phyloP scores from a whole-genome alignment of 1,284 basidiomycete species.

The Cutaneotrichosporon sp. region DNA sequence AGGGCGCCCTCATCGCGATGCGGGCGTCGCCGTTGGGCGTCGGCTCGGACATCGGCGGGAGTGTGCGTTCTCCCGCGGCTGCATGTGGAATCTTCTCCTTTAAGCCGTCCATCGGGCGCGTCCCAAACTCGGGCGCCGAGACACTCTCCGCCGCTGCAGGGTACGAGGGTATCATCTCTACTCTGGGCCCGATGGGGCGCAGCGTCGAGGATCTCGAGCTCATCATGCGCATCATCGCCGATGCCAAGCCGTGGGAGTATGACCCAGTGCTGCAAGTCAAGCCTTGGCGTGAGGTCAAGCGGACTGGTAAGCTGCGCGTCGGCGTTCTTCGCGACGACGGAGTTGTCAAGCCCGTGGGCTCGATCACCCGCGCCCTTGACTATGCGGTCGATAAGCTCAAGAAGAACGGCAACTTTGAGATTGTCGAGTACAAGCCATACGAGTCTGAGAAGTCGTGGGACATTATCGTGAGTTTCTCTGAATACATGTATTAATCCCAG shows the following conservation, averaged over 20 bases:
- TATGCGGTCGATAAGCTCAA: conserved; percentile 33
- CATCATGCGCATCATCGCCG: conserved; percentile 43
- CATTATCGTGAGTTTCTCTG: conserved; percentile 21
- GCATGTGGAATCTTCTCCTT: conserved; percentile 47
- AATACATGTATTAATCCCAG: neutral
- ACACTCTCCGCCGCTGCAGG: conserved; percentile 25
- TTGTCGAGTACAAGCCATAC: conserved; percentile 34
- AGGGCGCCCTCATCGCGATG: conserved; percentile 52
- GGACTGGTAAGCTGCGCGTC: neutral
- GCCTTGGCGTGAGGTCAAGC: conserved; percentile 37
- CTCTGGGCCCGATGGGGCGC: conserved; percentile 45
- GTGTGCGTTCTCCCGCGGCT: conserved; percentile 40
- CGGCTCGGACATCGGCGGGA: conserved; percentile 54
- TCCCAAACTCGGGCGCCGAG: conserved; percentile 44
- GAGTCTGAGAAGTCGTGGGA: conserved; percentile 29
- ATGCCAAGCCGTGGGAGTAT: conserved; percentile 40
- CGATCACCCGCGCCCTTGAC: conserved; percentile 48
- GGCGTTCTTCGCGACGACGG: neutral
- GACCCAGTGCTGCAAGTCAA: conserved; percentile 29
- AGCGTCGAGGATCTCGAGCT: conserved; percentile 43
- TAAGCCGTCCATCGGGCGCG: conserved; percentile 41
- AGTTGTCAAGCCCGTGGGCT: conserved; percentile 44
- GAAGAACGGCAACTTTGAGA: conserved; percentile 26
- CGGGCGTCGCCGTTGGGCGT: conserved; percentile 35
- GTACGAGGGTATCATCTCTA: conserved; percentile 40